A percentile compares a stretch with the other conserved stretches of the same genome.
Evolutionary conservation across 176 grass and related monocot genomes (phyloP).

Genomic region (Triticum turgidum): DNA sequence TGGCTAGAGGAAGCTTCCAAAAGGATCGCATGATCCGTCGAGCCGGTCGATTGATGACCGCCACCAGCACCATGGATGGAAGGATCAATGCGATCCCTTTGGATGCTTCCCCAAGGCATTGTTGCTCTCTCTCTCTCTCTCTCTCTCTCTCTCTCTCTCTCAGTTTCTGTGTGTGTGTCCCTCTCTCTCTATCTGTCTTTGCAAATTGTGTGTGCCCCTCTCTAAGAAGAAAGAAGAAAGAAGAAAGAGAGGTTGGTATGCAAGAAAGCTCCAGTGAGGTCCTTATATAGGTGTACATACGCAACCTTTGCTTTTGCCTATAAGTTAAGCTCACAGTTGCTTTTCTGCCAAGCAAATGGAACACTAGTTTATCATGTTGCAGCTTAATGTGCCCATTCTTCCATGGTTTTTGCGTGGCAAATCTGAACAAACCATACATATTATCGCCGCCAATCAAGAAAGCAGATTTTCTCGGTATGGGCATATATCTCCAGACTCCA

Average conservation of each 20-base stretch:
- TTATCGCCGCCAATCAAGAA: background rate
- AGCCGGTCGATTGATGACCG: background rate
- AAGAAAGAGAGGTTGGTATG: conserved; percentile 39
- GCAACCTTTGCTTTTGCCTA: conserved; percentile 47
- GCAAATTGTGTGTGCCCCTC: conserved; percentile 2
- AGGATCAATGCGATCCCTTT: conserved; percentile 89
- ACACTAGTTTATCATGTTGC: conserved; percentile 22
- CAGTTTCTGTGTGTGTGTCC: background rate
- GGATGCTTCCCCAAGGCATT: conserved; percentile 67
- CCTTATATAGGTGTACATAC: conserved; percentile 46
- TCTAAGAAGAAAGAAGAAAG: background rate
- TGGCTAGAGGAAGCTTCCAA: conserved; percentile 68
- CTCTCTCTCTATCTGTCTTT: background rate
- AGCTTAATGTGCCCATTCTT: conserved; percentile 3
- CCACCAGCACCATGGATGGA: conserved; percentile 20
- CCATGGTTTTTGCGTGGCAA: background rate
- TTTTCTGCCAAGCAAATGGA: conserved; percentile 36
- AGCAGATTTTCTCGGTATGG: background rate
- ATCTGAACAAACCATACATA: background rate
- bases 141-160: conserved; percentile 17
- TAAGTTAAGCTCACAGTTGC: conserved; percentile 29
- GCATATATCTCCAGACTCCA: background rate
- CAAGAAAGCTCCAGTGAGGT: conserved; percentile 47
- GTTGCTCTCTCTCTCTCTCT: conserved; percentile 6
- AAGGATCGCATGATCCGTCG: conserved; percentile 70